Evolutionary conservation across 2,329 filamentous ascomycete genomes (phyloP).

Genomic region (Pseudogymnoascus sp.): DNA sequence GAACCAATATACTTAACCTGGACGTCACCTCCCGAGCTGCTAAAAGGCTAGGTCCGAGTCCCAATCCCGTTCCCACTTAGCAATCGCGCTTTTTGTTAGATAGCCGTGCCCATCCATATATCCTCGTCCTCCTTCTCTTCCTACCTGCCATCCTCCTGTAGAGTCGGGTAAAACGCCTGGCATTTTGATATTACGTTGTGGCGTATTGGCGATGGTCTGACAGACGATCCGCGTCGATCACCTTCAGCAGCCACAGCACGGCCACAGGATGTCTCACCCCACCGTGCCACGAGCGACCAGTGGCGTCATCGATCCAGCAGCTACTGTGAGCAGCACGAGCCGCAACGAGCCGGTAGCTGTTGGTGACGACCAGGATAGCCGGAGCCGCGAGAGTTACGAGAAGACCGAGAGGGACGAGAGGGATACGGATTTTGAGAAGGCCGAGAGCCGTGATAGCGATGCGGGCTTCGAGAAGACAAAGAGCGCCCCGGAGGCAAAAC

Average conservation of each 20-base stretch:
- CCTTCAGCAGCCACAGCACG: background rate
- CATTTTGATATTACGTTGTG: background rate
- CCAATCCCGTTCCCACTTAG: conserved; percentile 2
- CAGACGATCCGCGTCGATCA: background rate
- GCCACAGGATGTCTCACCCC: background rate
- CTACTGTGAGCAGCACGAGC: conserved; percentile 13
- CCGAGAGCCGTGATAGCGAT: conserved; percentile 17
- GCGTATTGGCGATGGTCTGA: background rate
- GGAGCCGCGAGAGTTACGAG: conserved; percentile 16
- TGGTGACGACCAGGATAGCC: conserved; percentile 17
- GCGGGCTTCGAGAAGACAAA: conserved; percentile 9
- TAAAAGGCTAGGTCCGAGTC: background rate
- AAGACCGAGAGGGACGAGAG: conserved; percentile 23
- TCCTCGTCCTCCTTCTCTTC: background rate
- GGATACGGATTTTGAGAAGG: conserved; percentile 16
- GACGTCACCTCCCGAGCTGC: background rate
- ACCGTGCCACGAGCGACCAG: background rate
- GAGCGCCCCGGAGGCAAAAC: background rate
- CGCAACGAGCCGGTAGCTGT: conserved; percentile 15
- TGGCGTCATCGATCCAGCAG: conserved; percentile 12
- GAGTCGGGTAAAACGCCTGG: background rate
- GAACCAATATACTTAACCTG: background rate
- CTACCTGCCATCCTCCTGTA: background rate
- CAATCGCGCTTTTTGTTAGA: background rate
- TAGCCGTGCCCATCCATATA: background rate